phyloP scores from a whole-genome alignment of 1,284 basidiomycete species.

The Fomes fomentarius region DNA sequence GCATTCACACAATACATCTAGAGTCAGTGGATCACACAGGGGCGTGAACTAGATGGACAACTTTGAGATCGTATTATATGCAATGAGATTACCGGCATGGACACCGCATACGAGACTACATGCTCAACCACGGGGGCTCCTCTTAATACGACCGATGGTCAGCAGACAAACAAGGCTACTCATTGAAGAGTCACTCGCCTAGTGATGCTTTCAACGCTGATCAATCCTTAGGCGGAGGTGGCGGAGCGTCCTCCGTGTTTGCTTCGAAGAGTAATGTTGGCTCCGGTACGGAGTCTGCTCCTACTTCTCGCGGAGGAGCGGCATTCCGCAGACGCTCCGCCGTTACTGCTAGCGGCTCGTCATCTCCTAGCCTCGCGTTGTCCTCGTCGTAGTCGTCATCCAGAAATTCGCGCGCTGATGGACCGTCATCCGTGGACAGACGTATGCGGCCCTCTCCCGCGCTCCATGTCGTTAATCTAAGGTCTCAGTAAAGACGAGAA shows the following conservation, averaged over 20 bases:
- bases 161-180: constrained; percentile 3
- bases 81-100: background rate
- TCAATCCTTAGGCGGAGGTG: constrained; percentile 18
- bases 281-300: background rate
- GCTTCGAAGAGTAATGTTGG: constrained; percentile 14
- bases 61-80: too few relatives aligned
- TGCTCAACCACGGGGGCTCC: constrained; percentile 4
- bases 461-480: constrained; percentile 63
- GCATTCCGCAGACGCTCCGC: constrained; percentile 21
- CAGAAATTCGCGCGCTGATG: constrained; percentile 65
- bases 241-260: constrained; percentile 15
- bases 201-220: background rate
- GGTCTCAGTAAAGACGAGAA: background rate
- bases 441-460: constrained; percentile 62
- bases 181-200: constrained; percentile 1
- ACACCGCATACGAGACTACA: background rate
- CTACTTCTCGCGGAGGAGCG: background rate
- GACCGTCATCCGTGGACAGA: constrained; percentile 73
- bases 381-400: constrained; percentile 63
- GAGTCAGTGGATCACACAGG: too few relatives aligned
- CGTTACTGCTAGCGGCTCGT: constrained; percentile 29
- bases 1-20: too few relatives aligned
- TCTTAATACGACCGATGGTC: constrained; percentile 2
- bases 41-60: too few relatives aligned
- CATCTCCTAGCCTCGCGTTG: constrained; percentile 31